Conservation (phyloP, 2,329 filamentous ascomycete species). For the Fusarium sp. region DNA sequence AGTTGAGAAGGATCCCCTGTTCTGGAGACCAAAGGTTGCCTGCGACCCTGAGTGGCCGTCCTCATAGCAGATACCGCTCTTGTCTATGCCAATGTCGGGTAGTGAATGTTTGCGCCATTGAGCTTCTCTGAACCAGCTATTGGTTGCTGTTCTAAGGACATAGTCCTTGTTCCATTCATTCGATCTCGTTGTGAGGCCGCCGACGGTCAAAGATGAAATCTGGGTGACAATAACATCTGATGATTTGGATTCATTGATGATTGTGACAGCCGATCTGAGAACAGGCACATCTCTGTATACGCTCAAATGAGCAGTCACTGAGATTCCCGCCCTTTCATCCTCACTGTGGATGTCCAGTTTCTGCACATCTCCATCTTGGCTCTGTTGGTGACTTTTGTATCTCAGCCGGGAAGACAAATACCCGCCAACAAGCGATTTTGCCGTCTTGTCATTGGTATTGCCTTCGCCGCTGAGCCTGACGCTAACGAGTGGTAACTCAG, state of each 20-base stretch:
- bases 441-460: neutral
- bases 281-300: neutral
- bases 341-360: neutral
- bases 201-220: neutral
- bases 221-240: neutral
- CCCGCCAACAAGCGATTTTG: neutral
- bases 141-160: neutral
- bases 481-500: neutral
- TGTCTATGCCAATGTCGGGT: neutral
- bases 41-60: neutral
- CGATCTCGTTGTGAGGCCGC: accelerated
- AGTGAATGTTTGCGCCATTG: neutral
- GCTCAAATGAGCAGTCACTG: neutral
- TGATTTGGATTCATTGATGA: neutral
- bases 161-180: neutral
- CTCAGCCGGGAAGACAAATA: neutral
- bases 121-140: neutral
- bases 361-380: neutral
- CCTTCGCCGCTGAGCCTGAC: neutral
- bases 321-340: neutral
- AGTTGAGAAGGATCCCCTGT: conserved; percentile 45
- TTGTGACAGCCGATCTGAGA: neutral
- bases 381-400: neutral
- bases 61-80: neutral
- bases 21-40: conserved; percentile 31